phyloP scores from a whole-genome alignment of 169 alveolate species.

The Perkinsus olseni region DNA sequence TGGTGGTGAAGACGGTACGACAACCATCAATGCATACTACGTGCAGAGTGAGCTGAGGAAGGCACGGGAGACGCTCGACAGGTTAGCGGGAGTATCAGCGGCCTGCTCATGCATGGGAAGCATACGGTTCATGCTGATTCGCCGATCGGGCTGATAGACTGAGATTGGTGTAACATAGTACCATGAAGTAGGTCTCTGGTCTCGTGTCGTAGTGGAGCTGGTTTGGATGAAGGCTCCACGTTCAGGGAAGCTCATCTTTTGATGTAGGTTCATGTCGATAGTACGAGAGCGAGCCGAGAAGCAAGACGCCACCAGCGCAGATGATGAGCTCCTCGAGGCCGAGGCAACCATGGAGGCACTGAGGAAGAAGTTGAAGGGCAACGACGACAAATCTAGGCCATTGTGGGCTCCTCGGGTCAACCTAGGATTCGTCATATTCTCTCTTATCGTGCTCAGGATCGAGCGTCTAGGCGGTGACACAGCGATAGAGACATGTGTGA shows the following conservation, averaged over 20 bases:
- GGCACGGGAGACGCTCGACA: neutral
- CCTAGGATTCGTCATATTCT: neutral
- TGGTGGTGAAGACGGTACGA: neutral
- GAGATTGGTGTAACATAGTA: too few relatives aligned
- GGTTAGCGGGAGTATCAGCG: neutral
- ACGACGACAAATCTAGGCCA: neutral
- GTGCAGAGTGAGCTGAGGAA: neutral
- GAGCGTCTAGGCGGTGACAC: neutral
- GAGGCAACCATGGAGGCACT: neutral
- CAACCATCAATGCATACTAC: neutral
- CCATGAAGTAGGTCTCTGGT: too few relatives aligned
- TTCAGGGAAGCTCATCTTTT: neutral
- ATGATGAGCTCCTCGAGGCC: neutral
- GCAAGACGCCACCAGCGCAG: neutral
- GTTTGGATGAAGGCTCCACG: too few relatives aligned
- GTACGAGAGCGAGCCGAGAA: neutral
- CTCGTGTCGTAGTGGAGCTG: too few relatives aligned
- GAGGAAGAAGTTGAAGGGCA: neutral
- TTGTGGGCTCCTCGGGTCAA: neutral
- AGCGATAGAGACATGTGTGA: neutral
- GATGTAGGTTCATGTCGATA: neutral
- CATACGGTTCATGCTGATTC: too few relatives aligned
- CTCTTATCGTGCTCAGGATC: neutral
- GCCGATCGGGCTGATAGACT: too few relatives aligned
- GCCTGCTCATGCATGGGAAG: too few relatives aligned